Percentiles rank a stretch among this genome's conserved stretches.
Conservation (phyloP, 306 rosid genomes). For the Purshia tridentata region DNA sequence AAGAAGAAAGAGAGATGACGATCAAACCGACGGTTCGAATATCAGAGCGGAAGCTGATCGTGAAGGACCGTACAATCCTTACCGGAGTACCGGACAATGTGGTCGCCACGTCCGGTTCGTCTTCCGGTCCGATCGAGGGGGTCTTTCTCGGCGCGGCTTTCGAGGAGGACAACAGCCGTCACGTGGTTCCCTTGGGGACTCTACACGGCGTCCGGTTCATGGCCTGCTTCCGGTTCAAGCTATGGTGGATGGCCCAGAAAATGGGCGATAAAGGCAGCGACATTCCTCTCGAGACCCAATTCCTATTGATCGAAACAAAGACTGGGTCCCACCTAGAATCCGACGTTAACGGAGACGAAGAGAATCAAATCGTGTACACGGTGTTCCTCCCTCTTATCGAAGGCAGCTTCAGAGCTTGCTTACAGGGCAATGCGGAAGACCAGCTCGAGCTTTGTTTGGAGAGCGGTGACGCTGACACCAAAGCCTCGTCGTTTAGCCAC, state of each 20-base stretch:
- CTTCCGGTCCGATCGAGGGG: slow-evolving; percentile 63
- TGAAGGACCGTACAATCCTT: slow-evolving; percentile 64
- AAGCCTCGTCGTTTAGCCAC: slow-evolving; percentile 62
- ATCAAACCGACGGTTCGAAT: slow-evolving; percentile 63
- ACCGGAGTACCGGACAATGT: slow-evolving; percentile 74
- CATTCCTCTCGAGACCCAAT: slow-evolving; percentile 83
- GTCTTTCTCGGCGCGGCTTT: slow-evolving; percentile 59
- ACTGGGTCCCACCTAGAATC: slow-evolving; percentile 69
- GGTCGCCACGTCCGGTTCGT: slow-evolving; percentile 53
- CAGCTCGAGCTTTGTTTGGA: slow-evolving; percentile 75
- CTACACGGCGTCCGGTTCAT: slow-evolving; percentile 60
- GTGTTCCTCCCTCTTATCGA: slow-evolving; percentile 78
- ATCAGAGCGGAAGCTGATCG: slow-evolving; percentile 57
- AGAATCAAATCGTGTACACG: slow-evolving; percentile 54
- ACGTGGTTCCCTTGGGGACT: slow-evolving; percentile 60
- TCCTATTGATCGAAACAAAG: slow-evolving; percentile 66
- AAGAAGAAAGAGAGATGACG: slow-evolving; percentile 51
- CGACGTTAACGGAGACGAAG: slow-evolving; percentile 32
- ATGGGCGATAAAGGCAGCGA: slow-evolving; percentile 78
- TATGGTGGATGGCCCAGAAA: slow-evolving; percentile 98
- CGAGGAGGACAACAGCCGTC: slow-evolving; percentile 51
- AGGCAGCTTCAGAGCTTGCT: slow-evolving; percentile 70
- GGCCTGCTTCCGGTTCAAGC: slow-evolving; percentile 86
- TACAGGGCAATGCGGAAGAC: slow-evolving; percentile 63
- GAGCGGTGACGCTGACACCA: slow-evolving; percentile 68